phyloP scores from a whole-genome alignment of 140 eudicot genomes.

The Cichorium intybus region DNA sequence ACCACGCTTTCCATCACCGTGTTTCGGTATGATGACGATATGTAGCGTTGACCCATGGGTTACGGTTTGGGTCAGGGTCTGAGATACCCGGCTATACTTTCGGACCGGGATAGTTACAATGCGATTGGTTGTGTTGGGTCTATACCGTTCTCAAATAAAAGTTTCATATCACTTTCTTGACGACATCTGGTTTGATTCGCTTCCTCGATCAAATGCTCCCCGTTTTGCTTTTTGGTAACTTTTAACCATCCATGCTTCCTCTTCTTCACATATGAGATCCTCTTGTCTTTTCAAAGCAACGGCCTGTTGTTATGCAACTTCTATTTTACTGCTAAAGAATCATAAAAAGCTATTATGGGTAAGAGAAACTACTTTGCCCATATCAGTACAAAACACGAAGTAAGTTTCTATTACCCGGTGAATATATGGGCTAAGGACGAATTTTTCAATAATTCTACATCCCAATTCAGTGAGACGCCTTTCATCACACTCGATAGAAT shows the following conservation, averaged over 20 bases:
- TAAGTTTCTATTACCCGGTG: constrained; percentile 47
- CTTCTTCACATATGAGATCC: constrained; percentile 98
- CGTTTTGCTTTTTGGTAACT: constrained; percentile 84
- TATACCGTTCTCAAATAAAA: neutral
- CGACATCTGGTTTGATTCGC: constrained; percentile 45
- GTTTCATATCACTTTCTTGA: constrained; percentile 56
- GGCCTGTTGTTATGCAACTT: constrained; percentile 93
- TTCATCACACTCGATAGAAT: constrained; percentile 89
- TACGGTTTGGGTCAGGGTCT: constrained; percentile 59
- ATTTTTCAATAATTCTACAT: constrained; percentile 84
- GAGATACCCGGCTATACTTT: constrained; percentile 80
- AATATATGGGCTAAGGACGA: constrained; percentile 78
- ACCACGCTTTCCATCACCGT: constrained; percentile 66
- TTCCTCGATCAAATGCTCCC: constrained; percentile 59
- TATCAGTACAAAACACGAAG: neutral
- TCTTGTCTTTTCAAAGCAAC: constrained; percentile 94
- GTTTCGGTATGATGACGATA: constrained; percentile 74
- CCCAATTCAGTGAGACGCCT: constrained; percentile 96
- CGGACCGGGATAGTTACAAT: constrained; percentile 65
- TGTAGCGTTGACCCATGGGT: constrained; percentile 41
- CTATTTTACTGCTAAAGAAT: constrained; percentile 68
- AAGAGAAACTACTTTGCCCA: too few relatives aligned
- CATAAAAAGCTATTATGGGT: neutral
- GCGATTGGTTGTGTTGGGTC: constrained; percentile 47
- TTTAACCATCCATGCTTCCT: constrained; percentile 87